Percentiles rank a stretch among this genome's conserved stretches.
Conservation (phyloP, 2,329 filamentous ascomycete genomes). For the Neoarthrinium moseri region DNA sequence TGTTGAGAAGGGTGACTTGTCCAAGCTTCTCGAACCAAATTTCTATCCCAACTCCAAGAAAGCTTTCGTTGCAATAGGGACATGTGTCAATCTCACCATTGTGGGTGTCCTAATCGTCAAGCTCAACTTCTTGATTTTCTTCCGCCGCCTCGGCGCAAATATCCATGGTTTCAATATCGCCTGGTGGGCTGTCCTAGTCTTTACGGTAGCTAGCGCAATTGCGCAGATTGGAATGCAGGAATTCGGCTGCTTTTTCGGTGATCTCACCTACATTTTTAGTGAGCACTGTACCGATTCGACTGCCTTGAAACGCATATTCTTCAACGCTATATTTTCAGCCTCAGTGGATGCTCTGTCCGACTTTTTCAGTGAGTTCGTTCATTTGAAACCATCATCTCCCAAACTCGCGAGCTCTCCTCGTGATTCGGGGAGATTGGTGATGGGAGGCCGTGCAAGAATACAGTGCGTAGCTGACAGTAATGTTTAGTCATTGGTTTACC, state of each 20-base stretch:
- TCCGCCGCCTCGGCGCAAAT: constrained; percentile 9
- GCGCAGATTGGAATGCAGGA: constrained; percentile 9
- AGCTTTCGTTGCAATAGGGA: not conserved
- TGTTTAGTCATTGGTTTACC: constrained; percentile 16
- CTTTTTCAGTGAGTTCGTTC: constrained; percentile 10
- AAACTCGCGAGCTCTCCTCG: no score
- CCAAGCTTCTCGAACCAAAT: not conserved
- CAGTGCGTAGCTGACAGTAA: not conserved
- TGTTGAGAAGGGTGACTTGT: not conserved
- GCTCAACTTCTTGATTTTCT: constrained; percentile 16
- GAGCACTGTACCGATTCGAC: no score
- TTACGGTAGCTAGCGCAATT: constrained; percentile 10
- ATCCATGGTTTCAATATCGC: constrained; percentile 9
- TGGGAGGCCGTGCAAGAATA: no score
- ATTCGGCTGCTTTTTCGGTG: constrained; percentile 14
- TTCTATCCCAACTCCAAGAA: not conserved
- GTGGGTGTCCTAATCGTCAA: constrained; percentile 14
- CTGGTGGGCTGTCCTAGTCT: constrained; percentile 14
- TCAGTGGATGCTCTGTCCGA: constrained; percentile 14
- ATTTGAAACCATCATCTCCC: no score
- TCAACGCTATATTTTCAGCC: no score
- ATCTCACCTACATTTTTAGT: constrained; percentile 7
- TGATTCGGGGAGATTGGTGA: no score
- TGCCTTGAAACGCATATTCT: no score
- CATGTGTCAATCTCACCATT: not conserved